Evolutionary conservation across 768 basidiomycete genomes (phyloP), one percentile per base, ranked within the genome.

Genomic region (Collybia mongolica): DNA sequence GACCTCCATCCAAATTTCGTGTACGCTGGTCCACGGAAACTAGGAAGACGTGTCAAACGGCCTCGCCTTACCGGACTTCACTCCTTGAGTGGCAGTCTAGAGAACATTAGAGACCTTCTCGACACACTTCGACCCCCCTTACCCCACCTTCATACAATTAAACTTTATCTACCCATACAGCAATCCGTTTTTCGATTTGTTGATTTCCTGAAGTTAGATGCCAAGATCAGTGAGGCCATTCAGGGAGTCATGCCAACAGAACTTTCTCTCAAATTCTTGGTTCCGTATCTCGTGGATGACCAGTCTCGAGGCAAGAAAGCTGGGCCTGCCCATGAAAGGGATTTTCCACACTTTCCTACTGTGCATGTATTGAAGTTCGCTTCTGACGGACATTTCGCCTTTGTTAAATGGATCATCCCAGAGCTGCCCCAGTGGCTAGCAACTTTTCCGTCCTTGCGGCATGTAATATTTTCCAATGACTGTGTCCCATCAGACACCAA

Each of bases 341-440:
- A 3, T 8, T 6, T 29, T 17, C 6, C 32, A 8, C 24, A 19
- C n/a, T 46, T 53, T 37, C 40, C 40, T 29, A 43, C 29, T 22
- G 48, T 58, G 24, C 38, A 51, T 26, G 44, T 28, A 2, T 18
- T 64, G 22, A 29, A 39, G 28, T 57, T 62, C 39, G 48, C 52
- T 45, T 53, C 62, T 1, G 62, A 64, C 35, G 58, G 56, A 2
- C 37, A 39, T 36, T 62, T 60, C 46, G 49, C 53, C 23, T 64
- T 64, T 44, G 54, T 26, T 15, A 52, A 45, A 37, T 60, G 62
- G 62, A 57, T 57, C 11, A 35, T 54, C 8, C 59, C 60, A 7
- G 28, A 32, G 43, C 32, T 64, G 18, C 51, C 59, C 23, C 45
- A 39, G 36, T 64, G 62, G 60, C 54, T 64, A 14, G 47, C 54